Percentiles rank a stretch among this genome's conserved stretches.
phyloP scores from a whole-genome alignment of 78 protist species.

The Salpingoeca rosetta region DNA sequence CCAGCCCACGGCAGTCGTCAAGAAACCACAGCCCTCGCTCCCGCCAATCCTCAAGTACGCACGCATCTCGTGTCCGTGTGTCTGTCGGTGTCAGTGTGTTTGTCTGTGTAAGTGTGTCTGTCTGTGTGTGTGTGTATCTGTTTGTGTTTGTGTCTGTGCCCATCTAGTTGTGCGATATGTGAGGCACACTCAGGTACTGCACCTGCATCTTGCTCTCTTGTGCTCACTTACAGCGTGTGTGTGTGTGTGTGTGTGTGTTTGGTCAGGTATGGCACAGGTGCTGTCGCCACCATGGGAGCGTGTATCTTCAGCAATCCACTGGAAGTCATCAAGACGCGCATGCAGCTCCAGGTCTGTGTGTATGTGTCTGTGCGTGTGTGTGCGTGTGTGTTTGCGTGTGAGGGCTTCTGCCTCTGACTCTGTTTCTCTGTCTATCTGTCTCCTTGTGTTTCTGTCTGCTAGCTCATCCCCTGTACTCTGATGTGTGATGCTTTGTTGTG shows the following conservation, averaged over 20 bases:
- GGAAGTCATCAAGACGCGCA: constrained; percentile 25
- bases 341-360: constrained; percentile 10
- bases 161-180: not conserved
- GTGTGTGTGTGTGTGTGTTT: not conserved
- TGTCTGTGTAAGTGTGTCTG: not conserved
- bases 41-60: too few relatives aligned
- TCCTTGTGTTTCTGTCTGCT: not conserved
- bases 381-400: not conserved
- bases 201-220: not conserved
- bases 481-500: too few relatives aligned
- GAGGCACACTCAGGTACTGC: not conserved
- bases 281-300: not conserved
- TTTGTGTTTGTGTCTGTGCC: not conserved
- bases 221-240: not conserved
- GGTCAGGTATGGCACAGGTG: not conserved
- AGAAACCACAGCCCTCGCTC: too few relatives aligned
- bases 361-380: too few relatives aligned
- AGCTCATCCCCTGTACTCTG: not conserved
- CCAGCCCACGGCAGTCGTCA: too few relatives aligned
- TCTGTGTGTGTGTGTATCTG: not conserved
- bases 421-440: not conserved
- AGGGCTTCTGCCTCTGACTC: not conserved
- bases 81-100: not conserved
- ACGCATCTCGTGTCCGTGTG: not conserved
- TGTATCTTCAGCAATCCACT: constrained; percentile 16